phyloP scores from a whole-genome alignment of 805 yeast species.

The Clavispora phyllophila region DNA sequence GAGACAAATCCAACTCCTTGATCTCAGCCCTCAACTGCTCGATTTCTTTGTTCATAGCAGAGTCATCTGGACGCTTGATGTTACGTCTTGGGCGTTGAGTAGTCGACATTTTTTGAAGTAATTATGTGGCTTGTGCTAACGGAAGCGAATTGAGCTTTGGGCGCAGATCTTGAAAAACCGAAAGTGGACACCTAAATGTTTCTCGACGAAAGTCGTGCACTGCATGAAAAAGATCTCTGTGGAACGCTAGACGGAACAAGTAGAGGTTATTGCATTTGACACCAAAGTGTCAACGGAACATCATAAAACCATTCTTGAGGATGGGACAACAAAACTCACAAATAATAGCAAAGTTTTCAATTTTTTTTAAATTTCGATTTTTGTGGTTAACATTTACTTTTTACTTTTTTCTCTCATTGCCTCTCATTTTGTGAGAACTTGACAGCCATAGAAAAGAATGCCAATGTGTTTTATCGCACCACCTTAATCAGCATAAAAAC shows the following conservation, averaged over 20 bases:
- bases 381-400: background rate
- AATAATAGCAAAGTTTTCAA: too few species aligned
- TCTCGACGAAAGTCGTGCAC: constrained; percentile 6
- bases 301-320: too few species aligned
- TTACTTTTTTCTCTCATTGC: too few species aligned
- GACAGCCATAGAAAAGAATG: background rate
- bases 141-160: background rate
- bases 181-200: constrained; percentile 3
- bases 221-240: background rate
- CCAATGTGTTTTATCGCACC: background rate
- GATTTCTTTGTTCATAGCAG: constrained; percentile 55
- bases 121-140: background rate
- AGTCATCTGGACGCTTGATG: constrained; percentile 72
- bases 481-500: too few species aligned
- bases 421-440: background rate
- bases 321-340: too few species aligned
- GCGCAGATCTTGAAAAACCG: constrained; percentile 1
- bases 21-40: constrained; percentile 54
- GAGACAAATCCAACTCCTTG: constrained; percentile 53
- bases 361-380: background rate
- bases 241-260: background rate
- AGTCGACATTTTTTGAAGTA: constrained; percentile 11
- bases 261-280: background rate
- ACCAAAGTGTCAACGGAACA: background rate
- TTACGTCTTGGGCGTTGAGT: constrained; percentile 39